phyloP scores from a whole-genome alignment of 441 rosid species.

The Croton laevigatus region DNA sequence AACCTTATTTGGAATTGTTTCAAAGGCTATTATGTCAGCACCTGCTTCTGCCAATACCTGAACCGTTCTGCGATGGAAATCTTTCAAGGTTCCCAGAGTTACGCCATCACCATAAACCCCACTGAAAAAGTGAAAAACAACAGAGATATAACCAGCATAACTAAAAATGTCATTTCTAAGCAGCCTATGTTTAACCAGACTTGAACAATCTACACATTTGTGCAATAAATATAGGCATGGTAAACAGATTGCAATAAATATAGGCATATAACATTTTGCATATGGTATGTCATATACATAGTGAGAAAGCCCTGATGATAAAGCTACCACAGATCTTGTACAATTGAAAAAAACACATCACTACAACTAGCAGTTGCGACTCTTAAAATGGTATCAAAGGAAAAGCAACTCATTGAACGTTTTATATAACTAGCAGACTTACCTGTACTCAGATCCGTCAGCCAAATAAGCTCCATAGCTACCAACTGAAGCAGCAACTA shows the following conservation, averaged over 20 bases:
- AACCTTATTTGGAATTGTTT: slow-evolving; percentile 83
- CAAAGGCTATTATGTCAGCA: slow-evolving; percentile 84
- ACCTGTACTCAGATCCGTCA: slow-evolving; percentile 97
- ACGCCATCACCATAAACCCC: slow-evolving; percentile 68
- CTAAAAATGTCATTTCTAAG: background rate
- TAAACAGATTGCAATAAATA: background rate
- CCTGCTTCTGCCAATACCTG: slow-evolving; percentile 66
- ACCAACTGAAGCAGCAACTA: slow-evolving; percentile 89
- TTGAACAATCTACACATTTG: slow-evolving; percentile 4
- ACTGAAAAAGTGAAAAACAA: slow-evolving; percentile 37
- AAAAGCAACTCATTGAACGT: slow-evolving; percentile 7
- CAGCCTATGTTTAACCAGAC: background rate
- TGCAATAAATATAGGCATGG: background rate
- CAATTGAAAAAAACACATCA: background rate
- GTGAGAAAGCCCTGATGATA: no score
- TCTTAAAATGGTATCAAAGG: background rate
- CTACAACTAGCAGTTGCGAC: background rate
- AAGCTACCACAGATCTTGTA: background rate
- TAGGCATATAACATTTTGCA: background rate
- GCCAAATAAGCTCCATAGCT: slow-evolving; percentile 96
- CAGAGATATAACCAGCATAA: slow-evolving; percentile 3
- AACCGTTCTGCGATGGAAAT: slow-evolving; percentile 77
- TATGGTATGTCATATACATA: slow-evolving; percentile 1
- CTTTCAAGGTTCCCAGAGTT: slow-evolving; percentile 56
- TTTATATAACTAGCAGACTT: slow-evolving; percentile 13